These are phyloP conservation scores for Hortiboletus campestris DNA, from an alignment of 768 basidiomycete genomes.

Conservation along the genomic window DNA sequence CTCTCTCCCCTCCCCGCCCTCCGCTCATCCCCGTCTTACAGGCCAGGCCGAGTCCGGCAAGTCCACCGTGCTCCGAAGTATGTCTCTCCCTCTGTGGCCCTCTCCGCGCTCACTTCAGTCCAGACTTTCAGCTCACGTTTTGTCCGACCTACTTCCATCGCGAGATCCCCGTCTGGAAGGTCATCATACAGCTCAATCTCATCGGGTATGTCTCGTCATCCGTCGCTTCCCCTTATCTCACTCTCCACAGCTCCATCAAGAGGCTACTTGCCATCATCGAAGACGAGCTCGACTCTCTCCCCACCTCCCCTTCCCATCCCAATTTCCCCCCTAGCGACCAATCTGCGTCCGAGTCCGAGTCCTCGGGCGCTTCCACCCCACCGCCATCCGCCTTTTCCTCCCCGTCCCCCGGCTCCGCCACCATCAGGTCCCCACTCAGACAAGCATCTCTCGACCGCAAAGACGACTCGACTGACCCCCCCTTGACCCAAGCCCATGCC, in stretches of 20 bases:
- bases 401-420: too few relatives aligned
- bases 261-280: constrained; percentile 53
- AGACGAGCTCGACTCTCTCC: constrained; percentile 33
- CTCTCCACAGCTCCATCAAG: constrained; percentile 49
- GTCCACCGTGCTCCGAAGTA: constrained; percentile 33
- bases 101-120: not conserved
- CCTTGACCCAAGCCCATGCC: constrained; percentile 20
- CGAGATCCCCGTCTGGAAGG: constrained; percentile 59
- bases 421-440: not conserved
- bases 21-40: not conserved
- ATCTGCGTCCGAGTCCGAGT: not conserved
- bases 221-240: not conserved
- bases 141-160: constrained; percentile 57
- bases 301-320: too few relatives aligned
- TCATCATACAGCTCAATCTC: constrained; percentile 67
- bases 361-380: not conserved
- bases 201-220: constrained; percentile 44
- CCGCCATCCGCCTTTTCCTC: not conserved
- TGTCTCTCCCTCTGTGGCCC: not conserved
- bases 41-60: constrained; percentile 34
- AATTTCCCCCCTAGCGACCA: constrained; percentile 4
- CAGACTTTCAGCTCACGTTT: constrained; percentile 70
- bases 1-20: accelerated
- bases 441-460: not conserved
- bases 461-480: constrained; percentile 8